Conservation (phyloP, 2,329 filamentous ascomycete genomes). For the Aspergillus sp. region DNA sequence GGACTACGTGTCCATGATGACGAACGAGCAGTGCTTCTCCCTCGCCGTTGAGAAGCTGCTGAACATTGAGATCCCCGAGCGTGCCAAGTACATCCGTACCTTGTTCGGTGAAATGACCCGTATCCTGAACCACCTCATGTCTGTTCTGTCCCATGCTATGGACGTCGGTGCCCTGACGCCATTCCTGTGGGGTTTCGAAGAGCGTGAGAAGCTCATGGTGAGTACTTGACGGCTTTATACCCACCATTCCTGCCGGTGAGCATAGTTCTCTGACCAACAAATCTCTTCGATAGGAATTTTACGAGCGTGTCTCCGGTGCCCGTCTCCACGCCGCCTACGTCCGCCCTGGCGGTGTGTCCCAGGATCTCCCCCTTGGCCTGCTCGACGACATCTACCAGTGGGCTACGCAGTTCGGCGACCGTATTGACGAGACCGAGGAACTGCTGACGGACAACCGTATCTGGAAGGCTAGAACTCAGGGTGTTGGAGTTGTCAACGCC, state of each 20-base stretch:
- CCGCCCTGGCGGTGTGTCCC: conserved; percentile 90
- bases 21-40: conserved; percentile 96
- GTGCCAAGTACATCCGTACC: conserved; percentile 96
- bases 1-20: conserved; percentile 99
- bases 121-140: conserved; percentile 96
- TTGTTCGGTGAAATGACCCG: conserved; percentile 94
- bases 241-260: neutral
- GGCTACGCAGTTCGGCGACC: conserved; percentile 98
- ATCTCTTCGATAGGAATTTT: conserved; percentile 74
- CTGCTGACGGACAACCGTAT: conserved; percentile 99
- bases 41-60: conserved; percentile 96
- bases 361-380: conserved; percentile 89
- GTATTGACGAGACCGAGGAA: conserved; percentile 98
- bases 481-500: conserved; percentile 85
- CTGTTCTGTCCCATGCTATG: conserved; percentile 94
- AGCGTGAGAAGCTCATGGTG: conserved; percentile 99
- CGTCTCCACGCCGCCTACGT: conserved; percentile 97
- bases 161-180: conserved; percentile 97
- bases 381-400: conserved; percentile 99
- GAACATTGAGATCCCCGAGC: conserved; percentile 91
- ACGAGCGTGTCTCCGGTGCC: conserved; percentile 96
- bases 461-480: conserved; percentile 92
- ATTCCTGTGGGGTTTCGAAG: conserved; percentile 99
- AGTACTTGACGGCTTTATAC: conserved; percentile 28
- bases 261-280: neutral